Conservation (phyloP, 768 basidiomycete species). For the Royoungia palumana region DNA sequence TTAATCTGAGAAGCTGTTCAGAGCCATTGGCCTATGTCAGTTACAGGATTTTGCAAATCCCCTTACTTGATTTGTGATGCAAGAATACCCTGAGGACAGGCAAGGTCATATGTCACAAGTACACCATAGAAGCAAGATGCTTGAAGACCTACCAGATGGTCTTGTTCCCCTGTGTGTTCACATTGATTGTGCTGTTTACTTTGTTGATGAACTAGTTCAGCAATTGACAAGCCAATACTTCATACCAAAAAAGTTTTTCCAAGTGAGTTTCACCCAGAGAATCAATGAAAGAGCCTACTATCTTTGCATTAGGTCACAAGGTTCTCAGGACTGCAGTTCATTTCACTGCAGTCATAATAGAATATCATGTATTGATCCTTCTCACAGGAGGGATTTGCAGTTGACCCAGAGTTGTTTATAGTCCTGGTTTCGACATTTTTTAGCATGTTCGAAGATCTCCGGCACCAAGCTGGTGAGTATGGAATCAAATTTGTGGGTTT, state of each 20-base stretch:
- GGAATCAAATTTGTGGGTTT: too few relatives aligned
- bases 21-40: too few relatives aligned
- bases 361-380: neutral
- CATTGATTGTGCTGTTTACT: slow-evolving; percentile 17
- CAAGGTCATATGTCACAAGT: slow-evolving; percentile 19
- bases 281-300: neutral
- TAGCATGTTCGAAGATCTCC: slow-evolving; percentile 12
- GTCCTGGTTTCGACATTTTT: slow-evolving; percentile 4
- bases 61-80: slow-evolving; percentile 17
- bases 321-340: slow-evolving; percentile 2
- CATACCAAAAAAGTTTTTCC: slow-evolving; percentile 14
- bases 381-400: slow-evolving; percentile 7
- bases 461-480: too few relatives aligned
- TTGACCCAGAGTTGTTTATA: slow-evolving; percentile 6
- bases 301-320: slow-evolving; percentile 6
- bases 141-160: slow-evolving; percentile 23
- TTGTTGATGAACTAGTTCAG: slow-evolving; percentile 22
- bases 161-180: slow-evolving; percentile 25
- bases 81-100: slow-evolving; percentile 28
- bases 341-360: neutral
- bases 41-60: slow-evolving; percentile 30
- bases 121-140: slow-evolving; percentile 30
- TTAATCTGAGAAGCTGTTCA: neutral
- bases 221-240: slow-evolving; percentile 3
- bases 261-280: slow-evolving; percentile 2